Conservation (phyloP, 192 early-diverging fungal species). For the Coemansia sp. region DNA sequence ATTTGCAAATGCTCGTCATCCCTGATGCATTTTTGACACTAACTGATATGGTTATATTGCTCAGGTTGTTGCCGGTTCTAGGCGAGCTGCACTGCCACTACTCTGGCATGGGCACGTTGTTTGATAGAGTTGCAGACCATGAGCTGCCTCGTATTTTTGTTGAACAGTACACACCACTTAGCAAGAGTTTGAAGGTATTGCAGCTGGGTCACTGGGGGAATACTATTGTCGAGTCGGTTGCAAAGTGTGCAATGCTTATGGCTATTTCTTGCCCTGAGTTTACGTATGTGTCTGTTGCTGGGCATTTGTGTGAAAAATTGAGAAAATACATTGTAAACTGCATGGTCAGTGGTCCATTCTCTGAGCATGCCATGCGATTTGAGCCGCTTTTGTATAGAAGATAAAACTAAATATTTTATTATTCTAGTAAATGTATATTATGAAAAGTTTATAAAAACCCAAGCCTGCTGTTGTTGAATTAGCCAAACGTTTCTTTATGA, state of each 20-base stretch:
- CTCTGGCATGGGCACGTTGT: background rate
- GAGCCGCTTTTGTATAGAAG: background rate
- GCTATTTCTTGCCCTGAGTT: slow-evolving; percentile 16
- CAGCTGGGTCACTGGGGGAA: background rate
- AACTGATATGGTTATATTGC: background rate
- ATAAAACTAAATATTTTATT: background rate
- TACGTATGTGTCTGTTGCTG: background rate
- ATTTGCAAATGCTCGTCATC: slow-evolving; percentile 1
- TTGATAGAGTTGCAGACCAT: background rate
- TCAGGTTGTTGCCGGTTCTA: background rate
- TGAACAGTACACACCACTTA: background rate
- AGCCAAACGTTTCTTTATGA: background rate
- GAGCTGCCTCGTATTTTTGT: background rate
- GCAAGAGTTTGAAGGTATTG: background rate
- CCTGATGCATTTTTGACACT: slow-evolving; percentile 4
- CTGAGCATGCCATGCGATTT: background rate
- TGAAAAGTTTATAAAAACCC: background rate
- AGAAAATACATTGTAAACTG: background rate
- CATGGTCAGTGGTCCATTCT: background rate
- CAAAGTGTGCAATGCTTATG: slow-evolving; percentile 14
- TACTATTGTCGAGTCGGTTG: background rate
- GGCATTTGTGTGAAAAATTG: background rate
- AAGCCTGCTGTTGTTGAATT: background rate
- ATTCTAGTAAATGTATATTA: background rate
- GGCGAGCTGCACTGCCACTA: slow-evolving; percentile 1